Evolutionary conservation across 352 stramenopile genomes (phyloP).

Genomic region (Discostella stelligera): DNA sequence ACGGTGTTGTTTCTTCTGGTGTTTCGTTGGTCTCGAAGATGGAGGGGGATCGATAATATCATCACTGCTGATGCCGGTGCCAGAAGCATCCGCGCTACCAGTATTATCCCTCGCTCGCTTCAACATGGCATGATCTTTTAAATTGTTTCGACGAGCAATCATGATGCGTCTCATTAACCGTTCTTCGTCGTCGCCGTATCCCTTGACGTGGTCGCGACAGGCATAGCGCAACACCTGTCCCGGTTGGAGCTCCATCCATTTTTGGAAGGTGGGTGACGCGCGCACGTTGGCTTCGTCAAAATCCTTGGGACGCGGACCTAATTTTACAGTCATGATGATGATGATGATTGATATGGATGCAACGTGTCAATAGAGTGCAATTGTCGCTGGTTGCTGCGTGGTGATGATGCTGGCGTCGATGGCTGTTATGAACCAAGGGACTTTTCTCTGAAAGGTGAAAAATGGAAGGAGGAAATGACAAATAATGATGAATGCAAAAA

Average conservation of each 20-base stretch:
- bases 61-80: not conserved
- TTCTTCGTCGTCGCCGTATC: slow-evolving; percentile 76
- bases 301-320: slow-evolving; percentile 70
- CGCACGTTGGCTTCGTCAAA: slow-evolving; percentile 78
- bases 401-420: too few species aligned
- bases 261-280: slow-evolving; percentile 65
- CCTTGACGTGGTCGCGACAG: slow-evolving; percentile 76
- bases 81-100: slow-evolving; percentile 15
- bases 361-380: too few species aligned
- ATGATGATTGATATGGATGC: too few species aligned
- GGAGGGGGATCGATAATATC: not conserved
- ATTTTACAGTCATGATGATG: slow-evolving; percentile 67
- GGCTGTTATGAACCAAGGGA: too few species aligned
- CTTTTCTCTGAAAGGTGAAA: too few species aligned
- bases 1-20: not conserved
- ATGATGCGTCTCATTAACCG: slow-evolving; percentile 82
- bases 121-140: slow-evolving; percentile 72
- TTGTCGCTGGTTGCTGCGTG: too few species aligned
- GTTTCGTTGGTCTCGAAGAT: not conserved
- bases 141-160: slow-evolving; percentile 81
- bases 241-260: slow-evolving; percentile 52
- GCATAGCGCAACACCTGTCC: slow-evolving; percentile 70
- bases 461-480: too few species aligned
- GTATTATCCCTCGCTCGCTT: slow-evolving; percentile 55
- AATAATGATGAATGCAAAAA: too few species aligned